Conservation (phyloP, 768 basidiomycete species). For the Polyporus arcularius region DNA sequence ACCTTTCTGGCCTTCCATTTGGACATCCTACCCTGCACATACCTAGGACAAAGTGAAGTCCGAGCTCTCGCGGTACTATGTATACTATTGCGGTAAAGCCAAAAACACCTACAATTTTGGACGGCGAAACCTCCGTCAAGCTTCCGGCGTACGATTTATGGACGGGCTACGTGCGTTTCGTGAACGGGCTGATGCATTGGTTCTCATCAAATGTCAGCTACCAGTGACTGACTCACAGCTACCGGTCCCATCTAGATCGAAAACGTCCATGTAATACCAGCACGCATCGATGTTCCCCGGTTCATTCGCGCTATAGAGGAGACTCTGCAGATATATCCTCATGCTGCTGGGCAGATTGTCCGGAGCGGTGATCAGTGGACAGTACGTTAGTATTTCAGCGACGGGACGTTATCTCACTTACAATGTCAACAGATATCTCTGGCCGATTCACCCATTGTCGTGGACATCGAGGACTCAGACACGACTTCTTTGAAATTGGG, state of each 20-base stretch:
- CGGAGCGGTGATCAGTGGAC: constrained; percentile 5
- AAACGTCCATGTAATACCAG: constrained; percentile 21
- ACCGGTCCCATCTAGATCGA: constrained; percentile 17
- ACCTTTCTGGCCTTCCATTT: too few species aligned
- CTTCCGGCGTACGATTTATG: constrained; percentile 22
- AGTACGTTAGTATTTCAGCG: background rate
- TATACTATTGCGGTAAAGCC: background rate
- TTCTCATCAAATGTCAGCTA: background rate
- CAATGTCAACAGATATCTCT: background rate
- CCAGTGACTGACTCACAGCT: background rate
- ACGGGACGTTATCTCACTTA: too few species aligned
- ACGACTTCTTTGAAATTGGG: too few species aligned
- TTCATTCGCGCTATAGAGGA: constrained; percentile 8
- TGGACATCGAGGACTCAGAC: background rate
- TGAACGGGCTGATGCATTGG: background rate
- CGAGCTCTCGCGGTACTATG: background rate
- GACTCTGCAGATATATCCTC: constrained; percentile 4
- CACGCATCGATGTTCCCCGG: background rate
- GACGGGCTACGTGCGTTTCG: constrained; percentile 17
- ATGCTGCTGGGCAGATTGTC: constrained; percentile 12
- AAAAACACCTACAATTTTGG: background rate
- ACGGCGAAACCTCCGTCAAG: background rate
- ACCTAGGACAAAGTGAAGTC: background rate
- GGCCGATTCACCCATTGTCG: background rate
- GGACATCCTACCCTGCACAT: background rate